Base-by-base conservation (phyloP, 2,329 filamentous ascomycete genomes). In the Talaromyces marneffei region DNA sequence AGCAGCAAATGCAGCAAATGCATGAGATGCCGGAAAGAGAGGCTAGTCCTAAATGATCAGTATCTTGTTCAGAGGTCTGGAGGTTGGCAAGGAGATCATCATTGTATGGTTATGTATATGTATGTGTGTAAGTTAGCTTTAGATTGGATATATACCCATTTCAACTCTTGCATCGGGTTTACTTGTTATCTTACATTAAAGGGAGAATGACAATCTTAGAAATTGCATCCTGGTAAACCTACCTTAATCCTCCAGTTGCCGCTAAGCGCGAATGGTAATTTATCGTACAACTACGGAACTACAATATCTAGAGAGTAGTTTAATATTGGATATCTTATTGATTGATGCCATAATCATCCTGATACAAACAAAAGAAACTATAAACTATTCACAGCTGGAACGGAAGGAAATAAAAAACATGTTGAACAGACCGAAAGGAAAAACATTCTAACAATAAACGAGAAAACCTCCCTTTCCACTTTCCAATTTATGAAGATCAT, bases 401-500 rank as follows among this genome's bases (percentile, higher is more conserved):
- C 35, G 23, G 20, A 56, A 55, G 52, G 20, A 40, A 55, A 29
- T 55, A 23, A 40, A 46, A 56, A 50, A 56, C 54, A 63, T 52
- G 44, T 42, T 60, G 65, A 62, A 42, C 63, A 66, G 57, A 61
- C 50, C 46, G 63, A 62, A 64, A 46, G 23, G 60, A 54, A 55
- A n/a, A 60, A 61, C 61, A 64, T 57, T 65, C 63, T 62, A 65
- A 68, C 62, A 65, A 62, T 62, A 64, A 66, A 63, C 61, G 61
- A 60, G 63, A 64, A 65, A 54, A 42, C 56, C 50, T 48, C 55
- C 55, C 53, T 40, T 57, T 52, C 53, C 53, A 61, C 48, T 44
- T 53, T 52, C 53, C 54, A 57, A 46, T 25, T 31, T 59, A 48
- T 61, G 33, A 55, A 27, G 5, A 55, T 40, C 33, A 55, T 40